These are phyloP conservation scores for Phylloporus sp. DNA, from an alignment of 768 basidiomycete genomes.

Conservation along the genomic window DNA sequence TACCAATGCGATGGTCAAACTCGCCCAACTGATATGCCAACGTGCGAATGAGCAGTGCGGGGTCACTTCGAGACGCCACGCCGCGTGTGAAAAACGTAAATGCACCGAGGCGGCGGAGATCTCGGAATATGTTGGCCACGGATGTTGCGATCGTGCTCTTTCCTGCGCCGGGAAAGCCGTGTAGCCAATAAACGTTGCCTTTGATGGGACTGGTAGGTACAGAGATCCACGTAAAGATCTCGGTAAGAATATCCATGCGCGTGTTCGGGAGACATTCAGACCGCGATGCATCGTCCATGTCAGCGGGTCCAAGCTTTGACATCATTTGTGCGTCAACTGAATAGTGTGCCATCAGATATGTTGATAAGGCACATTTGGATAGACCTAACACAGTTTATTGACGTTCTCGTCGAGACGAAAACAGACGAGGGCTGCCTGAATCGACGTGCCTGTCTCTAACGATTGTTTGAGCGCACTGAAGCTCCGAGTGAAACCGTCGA, in stretches of 20 bases:
- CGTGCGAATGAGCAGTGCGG: conserved; percentile 30
- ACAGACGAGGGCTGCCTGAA: conserved; percentile 24
- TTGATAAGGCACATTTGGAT: not conserved
- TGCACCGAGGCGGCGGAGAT: conserved; percentile 32
- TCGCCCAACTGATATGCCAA: conserved; percentile 32
- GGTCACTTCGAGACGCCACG: conserved; percentile 26
- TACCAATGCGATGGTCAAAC: conserved; percentile 29
- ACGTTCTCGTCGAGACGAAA: conserved; percentile 29
- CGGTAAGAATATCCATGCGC: conserved; percentile 26
- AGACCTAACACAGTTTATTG: conserved; percentile 20
- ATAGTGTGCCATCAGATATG: not conserved
- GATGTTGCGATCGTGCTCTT: conserved; percentile 36
- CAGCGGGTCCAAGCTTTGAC: conserved; percentile 23
- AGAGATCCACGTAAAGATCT: conserved; percentile 24
- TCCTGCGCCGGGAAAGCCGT: conserved; percentile 34
- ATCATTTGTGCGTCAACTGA: conserved; percentile 20
- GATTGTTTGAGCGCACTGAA: conserved; percentile 26
- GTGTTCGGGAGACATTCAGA: conserved; percentile 29
- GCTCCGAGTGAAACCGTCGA: conserved; percentile 16
- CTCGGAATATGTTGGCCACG: conserved; percentile 30
- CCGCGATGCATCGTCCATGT: conserved; percentile 27
- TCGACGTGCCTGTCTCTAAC: conserved; percentile 20
- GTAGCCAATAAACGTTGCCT: conserved; percentile 30
- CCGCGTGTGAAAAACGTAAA: conserved; percentile 34
- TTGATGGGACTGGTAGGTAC: conserved; percentile 16